phyloP scores from a whole-genome alignment of 148 eudicot species.

The Agrostemma githago region DNA sequence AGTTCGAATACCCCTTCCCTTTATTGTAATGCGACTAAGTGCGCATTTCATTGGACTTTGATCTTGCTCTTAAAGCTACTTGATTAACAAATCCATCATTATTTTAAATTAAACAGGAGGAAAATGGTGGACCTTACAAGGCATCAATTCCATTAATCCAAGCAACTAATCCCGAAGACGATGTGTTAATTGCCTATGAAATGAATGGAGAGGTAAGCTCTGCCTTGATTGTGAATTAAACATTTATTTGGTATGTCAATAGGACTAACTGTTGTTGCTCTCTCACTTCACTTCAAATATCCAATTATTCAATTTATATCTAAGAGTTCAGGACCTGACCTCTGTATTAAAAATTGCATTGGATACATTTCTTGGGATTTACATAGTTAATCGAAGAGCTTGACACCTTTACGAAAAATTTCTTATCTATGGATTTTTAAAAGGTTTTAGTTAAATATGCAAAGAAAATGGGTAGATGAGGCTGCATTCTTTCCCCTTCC shows the following conservation, averaged over 20 bases:
- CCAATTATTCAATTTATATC: neutral
- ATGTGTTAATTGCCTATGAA: conserved; percentile 89
- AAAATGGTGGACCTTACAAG: conserved; percentile 90
- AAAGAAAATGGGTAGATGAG: neutral
- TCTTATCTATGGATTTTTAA: neutral
- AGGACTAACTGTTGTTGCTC: neutral
- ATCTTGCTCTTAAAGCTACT: neutral
- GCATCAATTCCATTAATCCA: conserved; percentile 79
- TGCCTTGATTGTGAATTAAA: neutral
- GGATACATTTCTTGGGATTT: neutral
- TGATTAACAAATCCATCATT: conserved; percentile 1
- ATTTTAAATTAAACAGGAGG: conserved; percentile 46
- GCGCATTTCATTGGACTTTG: too few species aligned
- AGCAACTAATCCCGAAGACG: conserved; percentile 84
- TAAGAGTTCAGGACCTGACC: neutral
- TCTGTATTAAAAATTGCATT: neutral
- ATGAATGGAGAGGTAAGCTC: conserved; percentile 81
- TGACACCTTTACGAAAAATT: neutral
- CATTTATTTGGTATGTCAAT: neutral
- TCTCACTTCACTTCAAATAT: neutral
- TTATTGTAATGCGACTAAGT: too few species aligned
- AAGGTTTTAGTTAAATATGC: neutral
- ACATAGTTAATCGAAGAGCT: neutral
- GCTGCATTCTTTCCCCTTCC: neutral
- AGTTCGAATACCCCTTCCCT: too few species aligned